Evolutionary conservation across 306 rosid species (phyloP).

Genomic region (Rosa rugosa): DNA sequence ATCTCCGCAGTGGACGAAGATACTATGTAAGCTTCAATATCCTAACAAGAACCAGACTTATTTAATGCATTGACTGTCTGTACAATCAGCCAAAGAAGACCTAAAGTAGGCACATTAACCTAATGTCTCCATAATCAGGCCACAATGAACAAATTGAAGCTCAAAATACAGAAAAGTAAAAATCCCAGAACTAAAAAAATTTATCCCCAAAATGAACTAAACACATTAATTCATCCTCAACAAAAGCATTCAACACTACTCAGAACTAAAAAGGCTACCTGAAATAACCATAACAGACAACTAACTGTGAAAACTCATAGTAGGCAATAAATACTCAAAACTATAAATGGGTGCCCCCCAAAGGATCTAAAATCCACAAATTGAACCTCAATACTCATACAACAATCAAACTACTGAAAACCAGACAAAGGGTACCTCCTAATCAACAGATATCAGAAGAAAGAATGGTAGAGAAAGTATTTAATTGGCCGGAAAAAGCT

Average conservation of each 20-base stretch:
- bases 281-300: conserved; percentile 33
- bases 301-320: not conserved
- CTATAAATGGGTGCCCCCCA: not conserved
- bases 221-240: not conserved
- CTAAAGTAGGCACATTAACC: conserved; percentile 13
- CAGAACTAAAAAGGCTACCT: not conserved
- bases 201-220: conserved; percentile 52
- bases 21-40: not conserved
- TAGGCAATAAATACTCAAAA: conserved; percentile 6
- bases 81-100: not conserved
- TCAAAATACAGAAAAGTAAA: conserved; percentile 15
- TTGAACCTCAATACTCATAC: not conserved
- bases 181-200: not conserved
- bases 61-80: too few species aligned
- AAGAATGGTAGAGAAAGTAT: not conserved
- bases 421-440: not conserved
- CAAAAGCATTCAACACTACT: conserved; percentile 32
- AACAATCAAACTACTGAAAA: conserved; percentile 17
- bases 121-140: not conserved
- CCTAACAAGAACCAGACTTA: conserved; percentile 1
- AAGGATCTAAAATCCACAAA: not conserved
- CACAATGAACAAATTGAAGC: not conserved
- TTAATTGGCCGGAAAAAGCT: not conserved
- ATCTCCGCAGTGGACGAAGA: not conserved
- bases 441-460: not conserved